Percentiles rank a stretch among this genome's conserved stretches.
Conservation (phyloP, 2,329 filamentous ascomycete species). For the Phaeophleospora eucalypticola region DNA sequence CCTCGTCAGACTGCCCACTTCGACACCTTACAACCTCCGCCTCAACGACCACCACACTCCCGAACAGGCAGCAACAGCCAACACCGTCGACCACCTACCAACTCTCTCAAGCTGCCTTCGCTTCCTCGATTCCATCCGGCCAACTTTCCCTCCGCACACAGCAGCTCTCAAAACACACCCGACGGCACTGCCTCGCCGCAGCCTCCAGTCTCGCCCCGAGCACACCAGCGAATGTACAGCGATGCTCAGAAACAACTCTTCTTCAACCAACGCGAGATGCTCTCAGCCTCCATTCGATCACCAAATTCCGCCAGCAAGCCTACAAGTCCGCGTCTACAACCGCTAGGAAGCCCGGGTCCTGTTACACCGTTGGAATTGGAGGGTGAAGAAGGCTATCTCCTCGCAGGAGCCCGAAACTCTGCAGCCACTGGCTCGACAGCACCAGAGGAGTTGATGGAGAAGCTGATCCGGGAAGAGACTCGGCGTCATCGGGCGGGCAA, state of each 20-base stretch:
- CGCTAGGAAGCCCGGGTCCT: conserved; percentile 49
- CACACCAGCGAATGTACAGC: conserved; percentile 41
- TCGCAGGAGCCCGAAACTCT: conserved; percentile 37
- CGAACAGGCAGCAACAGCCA: conserved; percentile 30
- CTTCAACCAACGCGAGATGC: conserved; percentile 44
- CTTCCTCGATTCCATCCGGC: conserved; percentile 52
- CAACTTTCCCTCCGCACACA: conserved; percentile 42
- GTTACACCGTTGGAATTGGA: conserved; percentile 53
- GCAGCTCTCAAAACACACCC: conserved; percentile 36
- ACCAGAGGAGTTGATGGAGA: conserved; percentile 43
- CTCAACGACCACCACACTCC: conserved; percentile 28
- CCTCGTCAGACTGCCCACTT: conserved; percentile 29
- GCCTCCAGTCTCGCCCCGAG: conserved; percentile 42
- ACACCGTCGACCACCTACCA: conserved; percentile 31
- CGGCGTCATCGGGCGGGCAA: conserved; percentile 23
- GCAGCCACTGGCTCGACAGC: conserved; percentile 14
- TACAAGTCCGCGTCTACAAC: conserved; percentile 46
- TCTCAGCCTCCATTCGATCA: conserved; percentile 27
- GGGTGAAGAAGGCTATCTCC: conserved; percentile 41
- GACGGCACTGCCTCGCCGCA: conserved; percentile 37
- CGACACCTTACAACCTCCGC: conserved; percentile 30
- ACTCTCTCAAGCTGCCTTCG: conserved; percentile 44
- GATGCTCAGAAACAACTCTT: conserved; percentile 49
- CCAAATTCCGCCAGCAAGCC: conserved; percentile 35
- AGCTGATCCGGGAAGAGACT: conserved; percentile 44